Conservation (phyloP, 1,284 basidiomycete species). For the Ceratobasidium sp. region DNA sequence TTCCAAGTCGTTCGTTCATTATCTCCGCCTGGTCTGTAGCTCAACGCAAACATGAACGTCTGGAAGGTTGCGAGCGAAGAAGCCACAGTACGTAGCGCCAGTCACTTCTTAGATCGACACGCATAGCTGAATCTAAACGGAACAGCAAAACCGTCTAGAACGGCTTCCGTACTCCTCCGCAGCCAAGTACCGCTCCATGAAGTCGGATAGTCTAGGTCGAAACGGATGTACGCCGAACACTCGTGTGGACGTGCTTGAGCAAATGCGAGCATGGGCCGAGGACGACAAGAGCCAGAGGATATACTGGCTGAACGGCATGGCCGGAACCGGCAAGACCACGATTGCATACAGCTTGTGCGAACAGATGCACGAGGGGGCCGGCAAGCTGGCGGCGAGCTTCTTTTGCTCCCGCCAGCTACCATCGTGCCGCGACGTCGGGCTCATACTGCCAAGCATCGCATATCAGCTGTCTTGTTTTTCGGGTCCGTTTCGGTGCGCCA, state of each 20-base stretch:
- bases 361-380: background rate
- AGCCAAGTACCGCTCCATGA: background rate
- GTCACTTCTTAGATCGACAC: background rate
- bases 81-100: background rate
- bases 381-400: slow-evolving; percentile 49
- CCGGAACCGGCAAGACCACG: slow-evolving; percentile 34
- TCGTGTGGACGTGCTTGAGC: background rate
- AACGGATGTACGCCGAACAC: background rate
- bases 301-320: slow-evolving; percentile 49
- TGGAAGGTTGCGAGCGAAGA: background rate
- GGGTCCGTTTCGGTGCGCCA: background rate
- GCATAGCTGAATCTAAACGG: background rate
- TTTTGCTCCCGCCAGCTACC: slow-evolving; percentile 50
- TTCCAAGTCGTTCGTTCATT: background rate
- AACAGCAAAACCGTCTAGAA: background rate
- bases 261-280: background rate
- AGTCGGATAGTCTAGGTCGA: background rate
- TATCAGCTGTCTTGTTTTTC: slow-evolving; percentile 29
- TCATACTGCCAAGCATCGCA: too few relatives aligned
- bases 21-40: background rate
- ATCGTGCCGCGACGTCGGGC: too few relatives aligned
- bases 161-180: background rate
- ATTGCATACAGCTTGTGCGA: slow-evolving; percentile 48
- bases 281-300: slow-evolving; percentile 3
- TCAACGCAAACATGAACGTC: background rate